These are phyloP conservation scores for Nicotiana undulata DNA, from an alignment of 257 asterid genomes.

Conservation along the genomic window DNA sequence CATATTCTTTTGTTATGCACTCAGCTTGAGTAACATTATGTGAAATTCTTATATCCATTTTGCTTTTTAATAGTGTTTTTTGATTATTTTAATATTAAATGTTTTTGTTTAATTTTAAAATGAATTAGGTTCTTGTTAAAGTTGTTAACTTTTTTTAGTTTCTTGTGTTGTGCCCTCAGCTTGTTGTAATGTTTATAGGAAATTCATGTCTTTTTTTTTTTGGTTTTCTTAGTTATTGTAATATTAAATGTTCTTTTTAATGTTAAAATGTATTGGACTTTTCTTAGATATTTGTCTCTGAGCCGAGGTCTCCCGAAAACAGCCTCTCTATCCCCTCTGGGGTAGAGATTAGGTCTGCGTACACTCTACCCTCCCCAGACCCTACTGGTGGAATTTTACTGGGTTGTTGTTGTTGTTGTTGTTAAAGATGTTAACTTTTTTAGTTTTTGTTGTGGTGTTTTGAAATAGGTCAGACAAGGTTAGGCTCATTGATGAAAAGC, in stretches of 20 bases:
- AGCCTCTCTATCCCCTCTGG: too few species aligned
- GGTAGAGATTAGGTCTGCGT: too few species aligned
- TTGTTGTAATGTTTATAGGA: too few species aligned
- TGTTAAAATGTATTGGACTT: neutral
- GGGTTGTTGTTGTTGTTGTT: too few species aligned
- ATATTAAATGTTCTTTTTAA: neutral
- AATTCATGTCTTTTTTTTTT: neutral
- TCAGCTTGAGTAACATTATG: neutral
- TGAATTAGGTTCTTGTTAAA: neutral
- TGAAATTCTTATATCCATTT: neutral
- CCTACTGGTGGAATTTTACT: too few species aligned
- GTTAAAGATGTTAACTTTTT: neutral
- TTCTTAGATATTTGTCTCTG: too few species aligned
- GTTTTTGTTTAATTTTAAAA: neutral
- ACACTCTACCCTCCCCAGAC: too few species aligned
- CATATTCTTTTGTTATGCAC: neutral
- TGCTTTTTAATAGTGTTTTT: neutral
- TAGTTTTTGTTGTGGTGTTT: conserved; percentile 9
- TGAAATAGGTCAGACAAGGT: conserved; percentile 73
- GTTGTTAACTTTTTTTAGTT: neutral
- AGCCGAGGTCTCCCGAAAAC: too few species aligned
- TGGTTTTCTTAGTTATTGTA: neutral
- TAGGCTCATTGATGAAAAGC: conserved; percentile 84
- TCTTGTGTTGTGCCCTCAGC: too few species aligned
- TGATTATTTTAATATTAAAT: neutral